Base-by-base conservation (phyloP, 2,329 filamentous ascomycete genomes). In the Arthrobotrys musiformis region DNA sequence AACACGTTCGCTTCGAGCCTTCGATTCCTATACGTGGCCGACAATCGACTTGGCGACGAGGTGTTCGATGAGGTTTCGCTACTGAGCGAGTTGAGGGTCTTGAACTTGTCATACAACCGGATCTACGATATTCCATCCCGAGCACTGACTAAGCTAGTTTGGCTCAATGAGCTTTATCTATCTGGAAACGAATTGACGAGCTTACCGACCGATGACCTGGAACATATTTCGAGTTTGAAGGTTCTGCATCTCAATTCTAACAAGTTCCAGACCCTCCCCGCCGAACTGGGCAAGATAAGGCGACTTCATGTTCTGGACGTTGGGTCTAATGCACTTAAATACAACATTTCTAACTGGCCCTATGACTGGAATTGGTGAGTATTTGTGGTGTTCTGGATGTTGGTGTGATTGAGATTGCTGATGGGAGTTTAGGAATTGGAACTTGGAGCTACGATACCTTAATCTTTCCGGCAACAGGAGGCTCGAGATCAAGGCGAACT, bases 321-420 rank as follows among this genome's bases (percentile, higher is more conserved):
- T 79, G 94, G 94, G 77, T 97, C 92, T 86, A 99, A 99, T 82
- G 90, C 89, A 22, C 86, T 99, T 70, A 99, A 98, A 84, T 99
- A 99, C 87, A 99, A 99, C 82, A 96, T 99, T 56, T 95, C 93
- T 30, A 99, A 99, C 82, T 97, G 97, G 87, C 95, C 94, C 0
- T 99, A 99, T 82, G 95, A 99, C 83, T 99, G 95, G 95, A 99
- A 99, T 81, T 99, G 95, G 80, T 81, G 60, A 78, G 79, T 52
- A 40, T 9, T n/a, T 2, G 15, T 15, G 19, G 17, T 48, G n/a
- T n/a, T n/a, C n/a, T n/a, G n/a, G n/a, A n/a, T n/a, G 15, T 28
- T 54, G 5, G 17, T 30, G 15, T 26, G 4, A 28, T 35, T 4
- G 28, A 24, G 6, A 37, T 46, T 6, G 56, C 64, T 76, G 48